A percentile compares a stretch with the other conserved stretches of the same genome.
phyloP scores from a whole-genome alignment of 2,329 filamentous ascomycete genomes.

The Pestalotiopsis sp. region DNA sequence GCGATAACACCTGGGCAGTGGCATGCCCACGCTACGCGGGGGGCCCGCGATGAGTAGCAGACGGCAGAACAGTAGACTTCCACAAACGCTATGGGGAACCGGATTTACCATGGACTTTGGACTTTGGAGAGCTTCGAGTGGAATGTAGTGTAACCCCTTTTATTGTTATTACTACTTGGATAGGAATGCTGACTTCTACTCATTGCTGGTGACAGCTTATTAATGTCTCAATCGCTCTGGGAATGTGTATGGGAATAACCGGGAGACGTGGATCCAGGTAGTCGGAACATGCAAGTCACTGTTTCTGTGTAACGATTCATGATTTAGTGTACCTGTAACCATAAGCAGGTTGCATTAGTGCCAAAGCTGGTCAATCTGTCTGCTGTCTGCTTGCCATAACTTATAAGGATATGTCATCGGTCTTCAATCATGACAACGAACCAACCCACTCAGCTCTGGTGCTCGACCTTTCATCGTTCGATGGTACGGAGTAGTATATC shows the following conservation, averaged over 20 bases:
- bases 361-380: not conserved
- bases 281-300: not conserved
- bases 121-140: not conserved
- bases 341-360: conserved; percentile 9
- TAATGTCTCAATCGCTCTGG: too few species aligned
- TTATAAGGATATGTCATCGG: not conserved
- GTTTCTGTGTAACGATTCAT: not conserved
- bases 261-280: too few species aligned
- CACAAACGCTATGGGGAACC: not conserved
- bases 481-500: not conserved
- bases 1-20: not conserved
- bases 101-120: not conserved
- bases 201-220: too few species aligned
- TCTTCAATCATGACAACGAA: not conserved
- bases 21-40: not conserved
- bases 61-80: not conserved
- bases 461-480: not conserved
- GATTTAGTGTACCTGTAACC: not conserved
- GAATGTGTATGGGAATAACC: too few species aligned
- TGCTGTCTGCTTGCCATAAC: not conserved
- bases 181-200: too few species aligned
- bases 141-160: not conserved
- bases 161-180: too few species aligned
- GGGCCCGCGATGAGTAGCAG: not conserved
- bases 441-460: not conserved